Conservation (phyloP, 106 monocot species). For the Ottelia alismoides region DNA sequence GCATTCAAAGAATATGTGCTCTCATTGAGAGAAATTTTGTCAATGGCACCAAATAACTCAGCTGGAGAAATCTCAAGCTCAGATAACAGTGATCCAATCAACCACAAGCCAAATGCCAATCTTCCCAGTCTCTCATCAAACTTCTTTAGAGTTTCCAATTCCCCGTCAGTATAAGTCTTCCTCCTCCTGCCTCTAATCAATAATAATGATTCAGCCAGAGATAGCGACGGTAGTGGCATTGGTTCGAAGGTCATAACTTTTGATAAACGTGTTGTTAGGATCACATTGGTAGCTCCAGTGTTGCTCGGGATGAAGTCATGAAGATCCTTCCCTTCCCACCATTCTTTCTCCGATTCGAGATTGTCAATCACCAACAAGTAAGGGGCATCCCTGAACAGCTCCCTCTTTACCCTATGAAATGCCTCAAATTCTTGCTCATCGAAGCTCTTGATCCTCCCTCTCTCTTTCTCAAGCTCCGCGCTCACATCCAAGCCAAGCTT, state of each 20-base stretch:
- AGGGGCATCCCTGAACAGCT: constrained; percentile 76
- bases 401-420: constrained; percentile 76
- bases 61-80: constrained; percentile 34
- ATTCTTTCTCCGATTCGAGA: constrained; percentile 78
- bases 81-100: constrained; percentile 15
- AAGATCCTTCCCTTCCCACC: constrained; percentile 96
- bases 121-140: constrained; percentile 17
- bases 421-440: constrained; percentile 90
- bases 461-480: constrained; percentile 73
- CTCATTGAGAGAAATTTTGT: constrained; percentile 3
- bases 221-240: constrained; percentile 45
- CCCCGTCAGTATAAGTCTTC: constrained; percentile 31
- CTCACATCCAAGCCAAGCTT: constrained; percentile 70
- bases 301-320: constrained; percentile 87
- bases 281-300: constrained; percentile 75
- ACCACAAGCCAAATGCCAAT: constrained; percentile 18
- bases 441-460: constrained; percentile 60
- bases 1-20: not conserved
- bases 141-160: constrained; percentile 12
- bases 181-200: constrained; percentile 43
- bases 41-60: constrained; percentile 15
- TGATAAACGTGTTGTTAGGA: constrained; percentile 53
- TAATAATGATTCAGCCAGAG: constrained; percentile 39
- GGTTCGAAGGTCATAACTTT: constrained; percentile 76
- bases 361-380: constrained; percentile 83